Base-by-base conservation (phyloP, 257 asterid genomes). In the Solanum medicagineum region DNA sequence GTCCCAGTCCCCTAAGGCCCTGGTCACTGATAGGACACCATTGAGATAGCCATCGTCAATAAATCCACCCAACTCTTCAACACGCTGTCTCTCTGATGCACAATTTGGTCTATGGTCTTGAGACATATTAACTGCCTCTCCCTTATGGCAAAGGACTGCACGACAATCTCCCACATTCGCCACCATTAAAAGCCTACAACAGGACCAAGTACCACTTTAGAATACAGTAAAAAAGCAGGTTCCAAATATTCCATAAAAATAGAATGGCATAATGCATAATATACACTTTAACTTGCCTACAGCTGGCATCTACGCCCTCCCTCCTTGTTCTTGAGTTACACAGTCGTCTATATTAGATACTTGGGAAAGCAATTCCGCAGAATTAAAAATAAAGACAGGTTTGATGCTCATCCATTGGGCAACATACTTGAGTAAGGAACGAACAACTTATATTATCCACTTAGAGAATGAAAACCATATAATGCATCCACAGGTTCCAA, bases 1-100 rank as follows among this genome's bases (percentile, higher is more conserved):
- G 92, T 95, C 97, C 98, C 98, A 95, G 88, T 95, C 98, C 10
- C 98, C 98, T 3, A 93, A 87, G 16, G 98, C 97, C 65, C 97
- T 90, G 10, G 97, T 91, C 29, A 95, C 94, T 1, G 97, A 93
- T 13, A 95, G 91, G 19, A 92, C 93, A 3, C 98, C 95, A 36
- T 95, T 95, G 42, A 95, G 94, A 79, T 93, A 95, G 44, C 95
- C 97, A 29, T 92, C 94, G 6, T 95, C 97, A 10, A 95, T 86
- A 91, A 92, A 93, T 16, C 94, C 98, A 14, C 98, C 98, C 62
- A 93, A 69, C 42, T 90, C 92, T 86, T 95, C 98, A 10, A 95
- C 95, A 6, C 98, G 95, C 56, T 71, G 87, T 57, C 92, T 89
- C 89, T 95, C 98, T 1, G 87, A 56, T 55, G 93, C 80, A 70